Evolutionary conservation across 164 flowering plant species (phyloP).

Genomic region (Euptelea pleiosperma): DNA sequence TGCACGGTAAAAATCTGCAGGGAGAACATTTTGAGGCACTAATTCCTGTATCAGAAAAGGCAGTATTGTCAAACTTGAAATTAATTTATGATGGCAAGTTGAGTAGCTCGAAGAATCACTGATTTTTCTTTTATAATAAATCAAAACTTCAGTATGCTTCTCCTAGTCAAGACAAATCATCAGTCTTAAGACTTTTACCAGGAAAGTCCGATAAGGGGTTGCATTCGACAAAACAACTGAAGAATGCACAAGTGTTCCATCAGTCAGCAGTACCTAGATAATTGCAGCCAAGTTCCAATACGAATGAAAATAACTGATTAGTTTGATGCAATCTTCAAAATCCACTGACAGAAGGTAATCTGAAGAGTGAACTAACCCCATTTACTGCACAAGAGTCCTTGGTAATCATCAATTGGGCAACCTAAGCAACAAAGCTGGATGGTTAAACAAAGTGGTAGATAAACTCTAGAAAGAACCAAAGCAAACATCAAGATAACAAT

Average conservation of each 20-base stretch:
- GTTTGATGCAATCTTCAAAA: slow-evolving; percentile 2
- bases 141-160: not conserved
- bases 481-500: not conserved
- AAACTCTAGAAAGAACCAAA: slow-evolving; percentile 5
- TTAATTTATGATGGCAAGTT: not conserved
- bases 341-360: not conserved
- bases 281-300: slow-evolving; percentile 16
- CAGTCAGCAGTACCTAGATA: slow-evolving; percentile 68
- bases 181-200: slow-evolving; percentile 41
- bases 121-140: not conserved
- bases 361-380: slow-evolving; percentile 56
- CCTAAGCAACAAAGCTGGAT: slow-evolving; percentile 40
- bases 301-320: not conserved
- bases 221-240: slow-evolving; percentile 89
- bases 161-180: not conserved
- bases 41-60: slow-evolving; percentile 55
- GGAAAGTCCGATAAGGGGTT: slow-evolving; percentile 83
- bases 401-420: slow-evolving; percentile 47
- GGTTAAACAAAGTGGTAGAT: slow-evolving; percentile 1
- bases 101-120: not conserved
- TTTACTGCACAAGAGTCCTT: slow-evolving; percentile 54
- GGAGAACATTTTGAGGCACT: slow-evolving; percentile 63
- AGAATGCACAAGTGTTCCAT: slow-evolving; percentile 64
- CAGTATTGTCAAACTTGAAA: slow-evolving; percentile 7
- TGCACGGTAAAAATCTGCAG: slow-evolving; percentile 61